A percentile compares a stretch with the other conserved stretches of the same genome.
Evolutionary conservation across 192 early-diverging fungal species (phyloP).

Genomic region (Borealophlyctis nickersoniae): DNA sequence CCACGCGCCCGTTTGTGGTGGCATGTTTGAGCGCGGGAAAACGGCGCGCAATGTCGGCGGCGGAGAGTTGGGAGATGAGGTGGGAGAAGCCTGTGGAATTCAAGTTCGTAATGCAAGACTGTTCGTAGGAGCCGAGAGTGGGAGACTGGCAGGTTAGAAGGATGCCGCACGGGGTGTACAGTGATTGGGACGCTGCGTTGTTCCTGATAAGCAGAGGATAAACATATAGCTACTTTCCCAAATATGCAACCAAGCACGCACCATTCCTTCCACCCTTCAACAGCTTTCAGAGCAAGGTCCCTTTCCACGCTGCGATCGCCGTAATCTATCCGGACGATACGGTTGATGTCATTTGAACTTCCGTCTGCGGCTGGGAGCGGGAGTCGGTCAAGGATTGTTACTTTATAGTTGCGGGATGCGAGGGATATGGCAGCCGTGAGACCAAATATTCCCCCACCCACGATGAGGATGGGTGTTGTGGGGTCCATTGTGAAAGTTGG

Average conservation of each 20-base stretch:
- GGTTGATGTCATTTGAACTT: slow-evolving; percentile 35
- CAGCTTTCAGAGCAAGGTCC: slow-evolving; percentile 24
- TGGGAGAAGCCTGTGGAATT: background rate
- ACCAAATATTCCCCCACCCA: slow-evolving; percentile 42
- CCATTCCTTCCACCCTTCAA: slow-evolving; percentile 23
- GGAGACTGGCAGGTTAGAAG: slow-evolving; percentile 1
- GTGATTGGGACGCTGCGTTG: background rate
- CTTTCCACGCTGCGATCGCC: slow-evolving; percentile 18
- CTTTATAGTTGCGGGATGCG: slow-evolving; percentile 5
- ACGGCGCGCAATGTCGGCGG: background rate
- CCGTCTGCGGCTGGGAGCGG: slow-evolving; percentile 30
- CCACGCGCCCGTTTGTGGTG: background rate
- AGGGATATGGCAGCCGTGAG: slow-evolving; percentile 32
- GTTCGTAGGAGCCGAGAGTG: slow-evolving; percentile 2
- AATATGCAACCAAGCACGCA: too few species aligned
- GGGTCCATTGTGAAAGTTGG: too few species aligned
- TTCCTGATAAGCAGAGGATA: slow-evolving; percentile 1
- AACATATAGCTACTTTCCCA: too few species aligned
- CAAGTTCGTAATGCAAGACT: background rate
- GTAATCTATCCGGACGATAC: slow-evolving; percentile 33
- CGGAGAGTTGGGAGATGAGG: background rate
- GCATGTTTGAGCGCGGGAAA: background rate
- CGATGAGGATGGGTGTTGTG: slow-evolving; percentile 6
- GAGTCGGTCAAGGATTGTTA: slow-evolving; percentile 29
- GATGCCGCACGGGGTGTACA: slow-evolving; percentile 15